Evolutionary conservation across 345 rosid species (phyloP).

Genomic region (Dovyalis caffra): DNA sequence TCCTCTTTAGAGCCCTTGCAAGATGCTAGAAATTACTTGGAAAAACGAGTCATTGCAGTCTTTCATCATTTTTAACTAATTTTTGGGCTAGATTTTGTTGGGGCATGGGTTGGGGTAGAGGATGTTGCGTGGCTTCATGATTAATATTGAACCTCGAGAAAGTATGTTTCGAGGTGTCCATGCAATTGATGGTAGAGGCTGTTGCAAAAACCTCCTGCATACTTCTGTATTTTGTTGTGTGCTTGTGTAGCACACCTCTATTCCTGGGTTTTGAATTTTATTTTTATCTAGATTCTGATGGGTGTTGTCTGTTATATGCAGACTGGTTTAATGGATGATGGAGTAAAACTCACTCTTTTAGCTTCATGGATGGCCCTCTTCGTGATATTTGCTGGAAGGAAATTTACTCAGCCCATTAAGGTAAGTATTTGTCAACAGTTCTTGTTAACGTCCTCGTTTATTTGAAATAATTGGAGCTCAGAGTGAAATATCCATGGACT

Average conservation of each 20-base stretch:
- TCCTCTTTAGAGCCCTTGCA: background rate
- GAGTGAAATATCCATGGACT: background rate
- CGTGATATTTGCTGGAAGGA: conserved; percentile 82
- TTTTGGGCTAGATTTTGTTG: no score
- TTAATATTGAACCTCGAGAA: no score
- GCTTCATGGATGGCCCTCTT: conserved; percentile 86
- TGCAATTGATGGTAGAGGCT: no score
- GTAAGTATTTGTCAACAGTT: conserved; percentile 26
- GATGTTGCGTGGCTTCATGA: no score
- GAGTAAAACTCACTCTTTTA: conserved; percentile 58
- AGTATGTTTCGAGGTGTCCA: no score
- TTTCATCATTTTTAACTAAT: no score
- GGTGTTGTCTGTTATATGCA: conserved; percentile 32
- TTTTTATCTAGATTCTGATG: background rate
- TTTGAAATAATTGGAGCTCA: background rate
- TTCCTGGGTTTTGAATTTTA: background rate
- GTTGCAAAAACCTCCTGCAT: background rate
- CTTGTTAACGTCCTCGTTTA: background rate
- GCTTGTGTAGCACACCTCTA: background rate
- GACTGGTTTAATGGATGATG: conserved; percentile 80
- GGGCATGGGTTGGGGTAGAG: no score
- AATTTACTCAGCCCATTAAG: conserved; percentile 92
- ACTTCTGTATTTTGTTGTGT: background rate
- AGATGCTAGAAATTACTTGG: no score
- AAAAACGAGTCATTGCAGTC: no score